Base-by-base conservation (phyloP, 257 asterid genomes). In the Lycium barbarum region DNA sequence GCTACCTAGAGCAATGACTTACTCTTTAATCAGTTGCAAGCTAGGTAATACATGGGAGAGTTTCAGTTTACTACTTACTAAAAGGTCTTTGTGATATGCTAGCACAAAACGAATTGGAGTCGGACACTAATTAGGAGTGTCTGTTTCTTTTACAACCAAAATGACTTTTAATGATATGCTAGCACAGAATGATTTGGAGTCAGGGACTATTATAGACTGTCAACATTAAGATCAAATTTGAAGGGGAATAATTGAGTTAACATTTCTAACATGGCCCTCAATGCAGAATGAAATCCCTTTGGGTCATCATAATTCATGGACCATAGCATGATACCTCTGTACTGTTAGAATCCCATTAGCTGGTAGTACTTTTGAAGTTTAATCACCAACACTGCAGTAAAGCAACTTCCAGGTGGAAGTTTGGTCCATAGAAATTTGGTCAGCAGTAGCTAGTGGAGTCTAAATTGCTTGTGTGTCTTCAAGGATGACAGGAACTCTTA, bases 331-430 rank as follows among this genome's bases (percentile, higher is more conserved):
- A 71, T 71, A 35, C 14, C 5, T 67, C 14, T 17, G 15, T 70
- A 70, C 33, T 38, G 79, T 70, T 40, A 38, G 33, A 70, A 70
- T 71, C 35, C 9, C 36, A 62, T 90, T 86, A 8, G 87, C 91
- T 4, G 95, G 54, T 15, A 13, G 20, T 55, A 55, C n/a, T 55
- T 55, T 17, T 54, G 59, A 15, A 40, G 15, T 14, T 8, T 8
- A 9, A 40, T 8, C 79, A 70, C 79, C 51, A 66, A 26, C 55
- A 5, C 78, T 38, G 12, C 49, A 70, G 12, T 67, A 36, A 15
- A 36, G 26, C 51, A 36, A 68, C 76, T 15, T 6, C 76, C 7
- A 13, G 51, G 22, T 68, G 76, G 51, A 68, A 68, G 12, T n/a
- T n/a, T n/a, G n/a, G n/a, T 10, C 55, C 55, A 51, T 51, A 51